Base-by-base conservation (phyloP, 1,284 basidiomycete genomes). In the Cutaneotrichosporon daszewskae region DNA sequence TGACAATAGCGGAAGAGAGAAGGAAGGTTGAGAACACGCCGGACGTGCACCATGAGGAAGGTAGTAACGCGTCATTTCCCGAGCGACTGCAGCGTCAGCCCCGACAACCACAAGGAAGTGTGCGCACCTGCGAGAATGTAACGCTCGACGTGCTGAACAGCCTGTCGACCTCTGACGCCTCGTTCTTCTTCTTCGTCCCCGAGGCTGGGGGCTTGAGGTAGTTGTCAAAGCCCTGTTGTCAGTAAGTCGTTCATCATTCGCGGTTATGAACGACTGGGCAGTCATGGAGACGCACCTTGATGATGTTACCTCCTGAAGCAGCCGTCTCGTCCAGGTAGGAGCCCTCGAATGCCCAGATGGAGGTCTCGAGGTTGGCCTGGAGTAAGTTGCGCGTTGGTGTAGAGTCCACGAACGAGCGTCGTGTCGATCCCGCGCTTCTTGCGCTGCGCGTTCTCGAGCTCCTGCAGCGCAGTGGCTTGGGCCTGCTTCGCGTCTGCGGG, bases 281-380 rank as follows among this genome's bases (percentile, higher is more conserved):
- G 12, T n/a, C 26, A 28, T 8, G 7, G 26, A 28, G 9, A 26
- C 25, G 9, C 8, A 32, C 32, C 58, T 72, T 73, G 53, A 73
- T 70, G 40, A 73, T 72, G 51, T 73, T 73, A 1, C 71, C 71
- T 0, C 69, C 70, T 7, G 63, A 64, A 3, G 59, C 57, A 2
- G 63, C 64, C 8, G 68, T 69, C 42, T 72, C 70, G 45, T 67
- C 66, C 11, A 76, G 63, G 47, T 76, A 76, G 38, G 71, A 73
- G 6, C 72, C 72, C 47, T 76, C 75, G 46, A 74, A 75, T 2
- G 66, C 66, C 49, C 72, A 73, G 43, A 76, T 74, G 9, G 69
- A 69, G 9, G 69, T 55, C 47, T 75, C 74, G 39, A 74, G 62
- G 22, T 62, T 63, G 7, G 71, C 70, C 74, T 75, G 51, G 3